Base-by-base conservation (phyloP, 495 filamentous ascomycete genomes). In the Hyaloscypha variabilis region DNA sequence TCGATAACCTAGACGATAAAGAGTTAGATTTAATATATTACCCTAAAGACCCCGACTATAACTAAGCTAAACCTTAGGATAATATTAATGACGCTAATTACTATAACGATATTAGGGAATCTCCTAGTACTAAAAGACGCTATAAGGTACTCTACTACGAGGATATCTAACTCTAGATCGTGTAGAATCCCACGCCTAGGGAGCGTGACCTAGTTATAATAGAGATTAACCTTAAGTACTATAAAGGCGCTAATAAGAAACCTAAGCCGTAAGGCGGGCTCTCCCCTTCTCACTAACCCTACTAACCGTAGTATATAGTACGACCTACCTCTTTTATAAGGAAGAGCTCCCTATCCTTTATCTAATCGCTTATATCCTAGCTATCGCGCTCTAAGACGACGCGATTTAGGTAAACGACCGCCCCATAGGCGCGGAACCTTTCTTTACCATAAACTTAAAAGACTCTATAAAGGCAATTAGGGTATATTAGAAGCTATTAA, bases 181-280 rank as follows among this genome's bases (percentile, higher is more conserved):
- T 65, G 26, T 36, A 59, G 55, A 60, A 65, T 55, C 53, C 63
- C 30, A 60, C 4, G 4, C 63, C 54, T 50, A 21, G 61, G 11
- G 49, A 29, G 30, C 52, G 51, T 29, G 61, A 63, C 29, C 51
- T 63, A n/a, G 49, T 63, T 24, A 29, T 21, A 36, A 65, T 73
- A 62, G 60, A 54, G 25, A 68, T 75, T 34, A 67, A 58, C 49
- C 55, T 75, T 11, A 30, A 51, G 8, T 58, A 75, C 63, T 62
- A 73, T 55, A 73, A 75, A 67, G 73, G 73, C 24, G 55, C 55
- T 24, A 72, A 73, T 50, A 68, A 66, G 21, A 75, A 73, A 53
- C 71, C 72, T 17, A 72, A 70, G 56, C 73, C 63, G 66, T 75
- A 71, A 49, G 69, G 19, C 3, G 2, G 2, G 31, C 31, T 72